Evolutionary conservation across 208 protist genomes (phyloP).

Genomic region (Leishmania tropica): DNA sequence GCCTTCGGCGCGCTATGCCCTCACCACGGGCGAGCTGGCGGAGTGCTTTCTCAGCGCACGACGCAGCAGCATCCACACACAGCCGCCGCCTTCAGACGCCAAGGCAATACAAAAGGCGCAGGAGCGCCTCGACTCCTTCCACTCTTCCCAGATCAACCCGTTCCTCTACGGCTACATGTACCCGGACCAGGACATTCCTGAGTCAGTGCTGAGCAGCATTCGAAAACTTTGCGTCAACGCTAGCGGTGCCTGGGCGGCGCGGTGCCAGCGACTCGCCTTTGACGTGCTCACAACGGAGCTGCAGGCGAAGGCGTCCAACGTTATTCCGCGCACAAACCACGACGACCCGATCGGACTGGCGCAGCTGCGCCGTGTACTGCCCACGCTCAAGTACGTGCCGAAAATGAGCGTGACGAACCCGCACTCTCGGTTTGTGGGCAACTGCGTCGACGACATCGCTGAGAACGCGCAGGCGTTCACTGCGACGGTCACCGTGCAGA

Average conservation of each 20-base stretch:
- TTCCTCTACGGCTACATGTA: conserved; percentile 85
- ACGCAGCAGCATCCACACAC: conserved; percentile 68
- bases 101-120: conserved; percentile 76
- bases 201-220: conserved; percentile 54
- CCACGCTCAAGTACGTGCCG: conserved; percentile 57
- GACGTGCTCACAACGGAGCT: conserved; percentile 65
- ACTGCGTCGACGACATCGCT: conserved; percentile 28
- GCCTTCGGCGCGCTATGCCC: conserved; percentile 13
- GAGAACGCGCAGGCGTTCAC: conserved; percentile 38
- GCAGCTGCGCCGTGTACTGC: conserved; percentile 66
- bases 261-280: conserved; percentile 76
- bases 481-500: conserved; percentile 56
- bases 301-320: conserved; percentile 46
- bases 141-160: conserved; percentile 66
- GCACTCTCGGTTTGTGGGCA: conserved; percentile 68
- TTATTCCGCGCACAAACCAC: conserved; percentile 51
- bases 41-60: conserved; percentile 67
- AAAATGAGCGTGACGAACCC: conserved; percentile 50
- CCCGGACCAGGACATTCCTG: conserved; percentile 50
- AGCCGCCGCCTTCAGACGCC: conserved; percentile 47
- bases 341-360: conserved; percentile 66
- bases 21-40: conserved; percentile 52
- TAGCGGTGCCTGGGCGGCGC: conserved; percentile 59
- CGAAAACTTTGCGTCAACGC: conserved; percentile 60
- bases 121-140: conserved; percentile 53